Evolutionary conservation across 108 stramenopile genomes (phyloP).

Genomic region (Nitzschia sp.): DNA sequence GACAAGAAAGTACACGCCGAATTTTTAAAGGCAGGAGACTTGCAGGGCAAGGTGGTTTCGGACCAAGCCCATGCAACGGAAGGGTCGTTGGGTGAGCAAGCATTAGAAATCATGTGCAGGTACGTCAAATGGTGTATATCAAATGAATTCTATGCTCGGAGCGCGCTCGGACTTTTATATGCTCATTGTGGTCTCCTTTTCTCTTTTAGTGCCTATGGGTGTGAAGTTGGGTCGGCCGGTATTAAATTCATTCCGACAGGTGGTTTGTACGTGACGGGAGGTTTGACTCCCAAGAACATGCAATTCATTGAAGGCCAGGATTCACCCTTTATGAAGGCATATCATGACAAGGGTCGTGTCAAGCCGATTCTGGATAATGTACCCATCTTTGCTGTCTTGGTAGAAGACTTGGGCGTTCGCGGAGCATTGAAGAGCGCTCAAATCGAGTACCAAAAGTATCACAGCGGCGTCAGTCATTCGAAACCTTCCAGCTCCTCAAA

Average conservation of each 20-base stretch:
- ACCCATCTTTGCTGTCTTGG: conserved; percentile 90
- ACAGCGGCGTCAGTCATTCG: no score
- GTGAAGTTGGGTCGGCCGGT: conserved; percentile 86
- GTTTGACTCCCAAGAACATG: conserved; percentile 96
- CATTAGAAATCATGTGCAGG: conserved; percentile 63
- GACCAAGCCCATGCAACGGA: conserved; percentile 22
- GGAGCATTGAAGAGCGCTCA: conserved; percentile 65
- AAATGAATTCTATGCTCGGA: conserved; percentile 3
- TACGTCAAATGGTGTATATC: conserved; percentile 18
- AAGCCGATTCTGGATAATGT: conserved; percentile 61
- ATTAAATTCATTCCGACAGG: conserved; percentile 94
- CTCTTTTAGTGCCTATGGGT: conserved; percentile 77
- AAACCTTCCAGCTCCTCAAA: no score
- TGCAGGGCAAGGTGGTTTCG: conserved; percentile 74
- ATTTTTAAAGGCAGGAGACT: conserved; percentile 64
- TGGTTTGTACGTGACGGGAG: conserved; percentile 94
- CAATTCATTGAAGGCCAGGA: conserved; percentile 76
- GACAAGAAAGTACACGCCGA: conserved; percentile 64
- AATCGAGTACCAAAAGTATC: conserved; percentile 24
- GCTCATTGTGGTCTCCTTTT: not conserved
- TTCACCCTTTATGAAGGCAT: conserved; percentile 88
- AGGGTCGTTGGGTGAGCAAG: conserved; percentile 52
- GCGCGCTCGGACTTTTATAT: not conserved
- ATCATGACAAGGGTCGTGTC: conserved; percentile 92
- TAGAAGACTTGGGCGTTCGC: conserved; percentile 93